These are phyloP conservation scores for Carpinus viminea DNA, from an alignment of 306 rosid species.

Conservation along the genomic window DNA sequence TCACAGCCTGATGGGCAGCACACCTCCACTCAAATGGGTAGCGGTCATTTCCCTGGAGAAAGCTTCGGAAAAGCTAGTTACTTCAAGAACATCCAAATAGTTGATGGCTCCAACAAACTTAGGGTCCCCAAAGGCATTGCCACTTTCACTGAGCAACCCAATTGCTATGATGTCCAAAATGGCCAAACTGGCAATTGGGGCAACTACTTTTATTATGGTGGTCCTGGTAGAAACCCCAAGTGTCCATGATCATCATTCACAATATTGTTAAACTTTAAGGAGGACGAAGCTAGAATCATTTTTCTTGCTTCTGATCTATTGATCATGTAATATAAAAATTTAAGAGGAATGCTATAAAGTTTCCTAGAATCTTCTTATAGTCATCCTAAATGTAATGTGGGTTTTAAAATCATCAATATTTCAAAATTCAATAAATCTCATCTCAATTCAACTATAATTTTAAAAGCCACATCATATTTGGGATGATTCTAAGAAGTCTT, in stretches of 20 bases:
- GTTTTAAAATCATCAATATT: too few species aligned
- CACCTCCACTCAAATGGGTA: conserved; percentile 66
- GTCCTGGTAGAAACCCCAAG: conserved; percentile 51
- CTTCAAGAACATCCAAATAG: conserved; percentile 51
- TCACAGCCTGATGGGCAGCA: conserved; percentile 47
- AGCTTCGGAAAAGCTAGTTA: conserved; percentile 58
- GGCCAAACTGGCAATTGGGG: conserved; percentile 38
- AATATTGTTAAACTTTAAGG: not conserved
- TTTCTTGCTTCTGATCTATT: not conserved
- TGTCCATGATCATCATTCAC: conserved; percentile 34
- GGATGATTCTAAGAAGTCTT: too few species aligned
- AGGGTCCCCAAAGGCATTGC: conserved; percentile 50
- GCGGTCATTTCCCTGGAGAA: conserved; percentile 62
- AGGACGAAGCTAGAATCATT: not conserved
- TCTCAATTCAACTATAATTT: too few species aligned
- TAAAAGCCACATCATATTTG: too few species aligned
- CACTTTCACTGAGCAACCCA: conserved; percentile 46
- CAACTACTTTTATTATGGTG: conserved; percentile 54
- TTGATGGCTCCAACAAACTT: conserved; percentile 50
- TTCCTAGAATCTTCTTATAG: too few species aligned
- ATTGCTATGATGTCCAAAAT: conserved; percentile 45
- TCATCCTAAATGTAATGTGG: too few species aligned
- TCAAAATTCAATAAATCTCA: too few species aligned
- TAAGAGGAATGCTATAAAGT: too few species aligned
- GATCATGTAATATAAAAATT: too few species aligned